These are phyloP conservation scores for Cinchona pubescens DNA, from an alignment of 257 asterid species.

Conservation along the genomic window DNA sequence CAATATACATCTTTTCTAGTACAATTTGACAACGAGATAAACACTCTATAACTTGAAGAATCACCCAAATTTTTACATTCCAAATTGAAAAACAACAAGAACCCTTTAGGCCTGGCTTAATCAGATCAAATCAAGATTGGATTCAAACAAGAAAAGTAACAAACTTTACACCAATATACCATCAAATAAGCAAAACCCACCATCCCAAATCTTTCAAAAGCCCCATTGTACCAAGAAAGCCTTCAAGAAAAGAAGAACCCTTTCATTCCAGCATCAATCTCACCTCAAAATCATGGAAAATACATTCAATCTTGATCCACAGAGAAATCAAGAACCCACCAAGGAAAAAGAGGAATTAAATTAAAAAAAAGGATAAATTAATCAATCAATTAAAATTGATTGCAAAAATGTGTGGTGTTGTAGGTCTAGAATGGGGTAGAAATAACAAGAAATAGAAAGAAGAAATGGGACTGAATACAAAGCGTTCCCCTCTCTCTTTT, in stretches of 20 bases:
- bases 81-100: conserved; percentile 9
- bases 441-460: background rate
- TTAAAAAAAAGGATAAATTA: background rate
- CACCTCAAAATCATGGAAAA: conserved; percentile 26
- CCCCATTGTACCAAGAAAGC: background rate
- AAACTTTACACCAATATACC: conserved; percentile 2
- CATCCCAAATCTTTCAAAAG: conserved; percentile 2
- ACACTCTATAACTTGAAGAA: conserved; percentile 6
- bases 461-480: conserved; percentile 14
- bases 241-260: conserved; percentile 20
- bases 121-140: conserved; percentile 6
- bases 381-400: background rate
- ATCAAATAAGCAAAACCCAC: conserved; percentile 11
- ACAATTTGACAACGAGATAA: conserved; percentile 14
- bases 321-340: conserved; percentile 5
- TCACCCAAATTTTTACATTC: conserved; percentile 8
- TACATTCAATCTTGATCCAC: conserved; percentile 28
- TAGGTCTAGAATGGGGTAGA: conserved; percentile 5
- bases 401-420: background rate
- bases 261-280: conserved; percentile 18
- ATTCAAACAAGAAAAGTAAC: conserved; percentile 9
- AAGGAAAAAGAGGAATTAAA: background rate
- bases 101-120: background rate
- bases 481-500: conserved; percentile 26
- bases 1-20: conserved; percentile 56